phyloP scores from a whole-genome alignment of 148 eudicot species.

The Diospyros lotus region DNA sequence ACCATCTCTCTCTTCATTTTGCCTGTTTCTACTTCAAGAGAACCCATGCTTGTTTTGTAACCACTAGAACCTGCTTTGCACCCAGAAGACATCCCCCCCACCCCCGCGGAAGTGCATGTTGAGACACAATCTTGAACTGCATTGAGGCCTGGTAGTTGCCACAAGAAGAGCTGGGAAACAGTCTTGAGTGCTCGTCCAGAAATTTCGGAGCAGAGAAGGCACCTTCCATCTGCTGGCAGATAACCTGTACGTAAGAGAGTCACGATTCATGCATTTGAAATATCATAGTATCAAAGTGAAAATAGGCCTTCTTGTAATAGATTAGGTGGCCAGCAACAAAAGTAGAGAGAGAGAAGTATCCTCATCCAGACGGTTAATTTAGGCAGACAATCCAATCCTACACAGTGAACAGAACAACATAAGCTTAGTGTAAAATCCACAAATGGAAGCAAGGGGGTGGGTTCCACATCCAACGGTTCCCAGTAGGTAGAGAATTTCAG shows the following conservation, averaged over 20 bases:
- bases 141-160: constrained; percentile 26
- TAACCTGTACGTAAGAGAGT: constrained; percentile 42
- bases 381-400: too few relatives aligned
- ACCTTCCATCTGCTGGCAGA: constrained; percentile 57
- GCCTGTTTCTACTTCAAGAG: constrained; percentile 59
- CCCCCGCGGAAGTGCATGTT: constrained; percentile 47
- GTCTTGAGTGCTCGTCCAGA: constrained; percentile 41
- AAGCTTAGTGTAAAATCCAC: too few relatives aligned
- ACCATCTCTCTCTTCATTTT: constrained; percentile 62
- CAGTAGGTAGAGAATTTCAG: too few relatives aligned
- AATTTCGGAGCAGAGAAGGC: constrained; percentile 54
- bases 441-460: too few relatives aligned
- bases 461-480: too few relatives aligned
- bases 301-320: too few relatives aligned
- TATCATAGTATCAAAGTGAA: not conserved
- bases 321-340: too few relatives aligned
- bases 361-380: too few relatives aligned
- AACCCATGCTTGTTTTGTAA: constrained; percentile 61
- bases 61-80: constrained; percentile 62
- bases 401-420: too few relatives aligned
- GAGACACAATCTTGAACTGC: constrained; percentile 23
- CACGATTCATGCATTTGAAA: not conserved
- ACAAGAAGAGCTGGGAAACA: constrained; percentile 32
- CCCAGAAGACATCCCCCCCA: constrained; percentile 38
- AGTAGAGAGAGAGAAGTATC: too few relatives aligned